Conservation (phyloP, 805 yeast species). For the Diddensiella santjacobensis region DNA sequence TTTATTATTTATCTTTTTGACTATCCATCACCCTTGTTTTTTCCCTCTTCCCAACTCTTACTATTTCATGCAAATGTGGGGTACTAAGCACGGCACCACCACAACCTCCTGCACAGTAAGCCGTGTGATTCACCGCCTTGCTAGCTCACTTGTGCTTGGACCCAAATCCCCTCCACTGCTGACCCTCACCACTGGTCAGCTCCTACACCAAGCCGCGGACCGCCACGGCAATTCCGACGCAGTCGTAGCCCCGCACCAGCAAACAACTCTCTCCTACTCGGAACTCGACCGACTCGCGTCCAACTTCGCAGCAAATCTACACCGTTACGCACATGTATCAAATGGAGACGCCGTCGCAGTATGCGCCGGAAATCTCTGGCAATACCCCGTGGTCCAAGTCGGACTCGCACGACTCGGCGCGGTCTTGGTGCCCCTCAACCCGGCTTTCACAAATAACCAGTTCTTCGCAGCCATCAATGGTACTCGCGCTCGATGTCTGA, state of each 20-base stretch:
- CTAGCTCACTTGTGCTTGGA: slow-evolving; percentile 19
- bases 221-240: slow-evolving; percentile 15
- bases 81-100: too few species aligned
- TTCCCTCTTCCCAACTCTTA: too few species aligned
- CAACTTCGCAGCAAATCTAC: slow-evolving; percentile 23
- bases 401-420: slow-evolving; percentile 30
- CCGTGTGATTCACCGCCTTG: too few species aligned
- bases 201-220: slow-evolving; percentile 16
- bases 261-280: slow-evolving; percentile 16
- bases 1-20: background rate
- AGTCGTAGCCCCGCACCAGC: slow-evolving; percentile 25
- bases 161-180: slow-evolving; percentile 16
- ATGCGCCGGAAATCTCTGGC: slow-evolving; percentile 31
- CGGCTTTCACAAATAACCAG: slow-evolving; percentile 30
- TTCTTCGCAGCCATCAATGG: slow-evolving; percentile 23
- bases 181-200: slow-evolving; percentile 14
- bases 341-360: slow-evolving; percentile 29
- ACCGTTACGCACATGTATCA: slow-evolving; percentile 11
- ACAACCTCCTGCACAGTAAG: too few species aligned
- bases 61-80: too few species aligned
- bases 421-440: slow-evolving; percentile 30
- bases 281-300: slow-evolving; percentile 21
- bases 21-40: background rate
- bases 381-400: slow-evolving; percentile 28
- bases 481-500: slow-evolving; percentile 24